Base-by-base conservation (phyloP, 106 monocot genomes). In the Amphibolis antarctica region DNA sequence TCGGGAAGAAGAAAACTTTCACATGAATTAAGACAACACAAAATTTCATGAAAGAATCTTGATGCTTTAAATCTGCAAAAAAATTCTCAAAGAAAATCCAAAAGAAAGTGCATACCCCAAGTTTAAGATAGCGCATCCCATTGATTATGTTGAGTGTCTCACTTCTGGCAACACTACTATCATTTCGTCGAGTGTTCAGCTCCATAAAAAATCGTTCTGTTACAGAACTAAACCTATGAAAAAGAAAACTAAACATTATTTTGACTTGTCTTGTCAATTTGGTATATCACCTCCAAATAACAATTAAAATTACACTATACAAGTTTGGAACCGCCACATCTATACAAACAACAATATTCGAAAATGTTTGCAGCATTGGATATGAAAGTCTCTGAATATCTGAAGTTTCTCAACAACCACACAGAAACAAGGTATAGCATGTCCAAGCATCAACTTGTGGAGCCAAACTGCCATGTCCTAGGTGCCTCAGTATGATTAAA, bases 201-300 rank as follows among this genome's bases (percentile, higher is more conserved):
- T 98, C 98, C 91, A 98, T 85, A 79, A 91, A 98, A 80, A 98
- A 98, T 0, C 91, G 82, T 67, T 98, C 98, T 17, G 91, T 98
- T 27, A 91, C 87, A 69, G 91, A 91, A 74, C 98, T 91, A 71
- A 98, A 98, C 82, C 98, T 98, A 72, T 69, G 74, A 44, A 66
- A 69, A 48, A 24, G 3, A 60, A 19, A 5, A 57, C 27, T 25
- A 57, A 57, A 57, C 27, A 57, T 25, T 30, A 57, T 15, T 21
- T 55, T 57, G 6, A 57, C 17, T 36, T 36, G 36, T 7, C 2
- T 14, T 28, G 23, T 30, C 14, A 57, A 17, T 26, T 57, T 15
- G 15, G 28, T 26, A 26, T 27, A 4, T 14, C 27, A 49, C 56
- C 56, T 56, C 26, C 11, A 29, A 57, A 28, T 19, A 28, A 26